Conservation (phyloP, 2,329 filamentous ascomycete genomes). For the Anisogramma anomala region DNA sequence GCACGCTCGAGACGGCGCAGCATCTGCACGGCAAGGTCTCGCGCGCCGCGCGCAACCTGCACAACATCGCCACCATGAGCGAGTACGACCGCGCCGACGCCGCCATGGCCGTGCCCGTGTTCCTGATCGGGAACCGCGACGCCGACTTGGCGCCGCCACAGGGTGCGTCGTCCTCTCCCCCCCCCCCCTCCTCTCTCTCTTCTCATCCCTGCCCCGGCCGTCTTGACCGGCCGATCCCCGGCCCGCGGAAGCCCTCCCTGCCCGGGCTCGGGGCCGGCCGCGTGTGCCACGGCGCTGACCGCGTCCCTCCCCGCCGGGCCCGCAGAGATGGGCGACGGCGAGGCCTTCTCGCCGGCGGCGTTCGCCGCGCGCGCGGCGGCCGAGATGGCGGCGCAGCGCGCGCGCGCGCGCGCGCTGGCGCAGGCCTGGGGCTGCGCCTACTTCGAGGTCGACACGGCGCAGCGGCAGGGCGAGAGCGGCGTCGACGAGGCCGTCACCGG, state of each 20-base stretch:
- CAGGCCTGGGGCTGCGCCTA: constrained; percentile 14
- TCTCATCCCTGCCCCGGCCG: too few species aligned
- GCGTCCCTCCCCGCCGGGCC: background rate
- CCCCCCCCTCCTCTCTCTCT: too few species aligned
- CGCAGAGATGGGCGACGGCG: constrained; percentile 10
- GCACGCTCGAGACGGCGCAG: constrained; percentile 12
- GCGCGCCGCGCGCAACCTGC: constrained; percentile 11
- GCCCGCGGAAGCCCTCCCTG: too few species aligned
- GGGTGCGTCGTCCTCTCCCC: constrained; percentile 6
- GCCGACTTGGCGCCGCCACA: constrained; percentile 13
- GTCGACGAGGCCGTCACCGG: constrained; percentile 13
- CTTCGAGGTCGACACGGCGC: constrained; percentile 13
- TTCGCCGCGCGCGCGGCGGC: constrained; percentile 12
- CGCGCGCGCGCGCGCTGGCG: constrained; percentile 10
- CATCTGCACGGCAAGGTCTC: constrained; percentile 13
- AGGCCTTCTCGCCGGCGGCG: constrained; percentile 9
- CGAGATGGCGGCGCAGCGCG: constrained; percentile 13
- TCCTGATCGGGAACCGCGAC: constrained; percentile 14
- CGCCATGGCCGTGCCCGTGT: constrained; percentile 12
- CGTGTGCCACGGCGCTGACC: background rate
- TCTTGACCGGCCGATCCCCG: too few species aligned
- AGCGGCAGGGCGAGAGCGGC: constrained; percentile 8
- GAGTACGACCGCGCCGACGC: constrained; percentile 9
- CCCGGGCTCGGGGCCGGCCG: background rate
- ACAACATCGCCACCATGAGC: constrained; percentile 15